phyloP scores from a whole-genome alignment of 1,139 yeast genomes.

The Yamadazyma friedrichii region DNA sequence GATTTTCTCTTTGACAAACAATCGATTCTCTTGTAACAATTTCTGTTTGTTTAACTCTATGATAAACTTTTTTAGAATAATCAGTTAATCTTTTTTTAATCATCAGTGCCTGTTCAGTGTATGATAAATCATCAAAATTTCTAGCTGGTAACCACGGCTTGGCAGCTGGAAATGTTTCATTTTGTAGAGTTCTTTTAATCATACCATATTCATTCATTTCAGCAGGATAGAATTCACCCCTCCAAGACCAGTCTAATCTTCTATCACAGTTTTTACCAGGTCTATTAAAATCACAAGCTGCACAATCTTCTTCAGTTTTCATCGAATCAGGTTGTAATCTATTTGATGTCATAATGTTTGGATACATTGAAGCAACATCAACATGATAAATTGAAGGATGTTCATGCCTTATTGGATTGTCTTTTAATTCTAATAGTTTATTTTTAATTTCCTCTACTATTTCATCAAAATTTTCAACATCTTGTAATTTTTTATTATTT shows the following conservation, averaged over 20 bases:
- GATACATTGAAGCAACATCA: slow-evolving; percentile 99
- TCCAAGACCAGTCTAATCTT: slow-evolving; percentile 94
- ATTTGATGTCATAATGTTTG: slow-evolving; percentile 97
- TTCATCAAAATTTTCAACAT: slow-evolving; percentile 78
- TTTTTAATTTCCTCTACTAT: slow-evolving; percentile 57
- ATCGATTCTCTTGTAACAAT: slow-evolving; percentile 89
- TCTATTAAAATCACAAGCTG: slow-evolving; percentile 93
- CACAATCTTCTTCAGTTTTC: slow-evolving; percentile 94
- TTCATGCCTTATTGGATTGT: slow-evolving; percentile 66
- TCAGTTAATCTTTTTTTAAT: slow-evolving; percentile 81
- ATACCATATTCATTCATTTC: slow-evolving; percentile 87
- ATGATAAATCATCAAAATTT: slow-evolving; percentile 71
- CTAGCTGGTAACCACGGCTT: slow-evolving; percentile 56
- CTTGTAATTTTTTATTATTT: slow-evolving; percentile 65
- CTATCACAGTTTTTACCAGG: slow-evolving; percentile 95
- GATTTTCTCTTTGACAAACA: slow-evolving; percentile 96
- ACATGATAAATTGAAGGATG: slow-evolving; percentile 92
- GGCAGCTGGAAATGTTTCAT: slow-evolving; percentile 71
- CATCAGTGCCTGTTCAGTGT: slow-evolving; percentile 73
- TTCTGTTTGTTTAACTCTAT: slow-evolving; percentile 76
- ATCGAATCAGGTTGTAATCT: slow-evolving; percentile 97
- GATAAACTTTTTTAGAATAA: slow-evolving; percentile 82
- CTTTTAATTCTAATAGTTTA: slow-evolving; percentile 56
- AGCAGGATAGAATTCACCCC: slow-evolving; percentile 94
- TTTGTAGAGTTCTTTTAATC: slow-evolving; percentile 81